phyloP scores from a whole-genome alignment of 2,329 filamentous ascomycete species.

The Aspergillus udagawae region DNA sequence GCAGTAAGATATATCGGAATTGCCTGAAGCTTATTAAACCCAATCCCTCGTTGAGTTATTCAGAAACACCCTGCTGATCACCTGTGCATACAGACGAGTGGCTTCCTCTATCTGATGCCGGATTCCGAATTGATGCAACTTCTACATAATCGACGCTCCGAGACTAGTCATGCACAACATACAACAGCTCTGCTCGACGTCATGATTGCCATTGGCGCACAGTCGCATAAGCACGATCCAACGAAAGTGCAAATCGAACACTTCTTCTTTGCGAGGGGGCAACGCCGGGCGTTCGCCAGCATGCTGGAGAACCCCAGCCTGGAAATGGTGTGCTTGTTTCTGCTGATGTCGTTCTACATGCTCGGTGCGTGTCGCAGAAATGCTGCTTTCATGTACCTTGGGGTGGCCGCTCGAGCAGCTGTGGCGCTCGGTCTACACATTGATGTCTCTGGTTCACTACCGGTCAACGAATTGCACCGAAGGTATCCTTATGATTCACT shows the following conservation, averaged over 20 bases:
- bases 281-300: constrained; percentile 46
- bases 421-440: constrained; percentile 54
- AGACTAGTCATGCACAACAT: constrained; percentile 20
- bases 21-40: background rate
- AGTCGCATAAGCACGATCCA: constrained; percentile 37
- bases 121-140: constrained; percentile 29
- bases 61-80: background rate
- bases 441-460: constrained; percentile 14
- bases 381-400: constrained; percentile 61
- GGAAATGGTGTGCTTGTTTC: constrained; percentile 50
- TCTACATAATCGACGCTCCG: constrained; percentile 1
- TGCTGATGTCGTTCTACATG: constrained; percentile 59
- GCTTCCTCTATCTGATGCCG: constrained; percentile 33
- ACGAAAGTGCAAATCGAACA: constrained; percentile 29
- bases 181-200: constrained; percentile 37
- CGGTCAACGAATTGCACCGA: constrained; percentile 14
- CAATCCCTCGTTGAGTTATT: too few relatives aligned
- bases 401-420: constrained; percentile 56
- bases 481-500: constrained; percentile 14
- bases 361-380: constrained; percentile 57
- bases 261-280: constrained; percentile 48
- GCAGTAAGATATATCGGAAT: constrained; percentile 15
- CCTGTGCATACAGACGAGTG: constrained; percentile 33
- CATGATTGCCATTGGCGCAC: constrained; percentile 52
- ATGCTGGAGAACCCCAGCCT: constrained; percentile 54